phyloP scores from a whole-genome alignment of 2,329 filamentous ascomycete genomes.

The Trichoderma lentiforme region DNA sequence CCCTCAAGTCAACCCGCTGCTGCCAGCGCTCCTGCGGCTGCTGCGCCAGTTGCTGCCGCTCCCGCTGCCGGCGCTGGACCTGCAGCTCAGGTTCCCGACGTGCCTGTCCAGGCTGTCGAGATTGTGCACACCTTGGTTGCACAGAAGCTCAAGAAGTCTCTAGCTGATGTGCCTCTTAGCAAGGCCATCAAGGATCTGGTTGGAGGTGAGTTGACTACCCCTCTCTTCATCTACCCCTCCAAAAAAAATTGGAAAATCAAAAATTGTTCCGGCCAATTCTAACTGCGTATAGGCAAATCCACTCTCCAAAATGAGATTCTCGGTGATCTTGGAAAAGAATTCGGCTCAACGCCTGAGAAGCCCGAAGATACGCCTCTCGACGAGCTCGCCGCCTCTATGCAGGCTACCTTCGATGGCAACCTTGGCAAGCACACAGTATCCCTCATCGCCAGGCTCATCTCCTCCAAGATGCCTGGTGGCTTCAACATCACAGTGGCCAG shows the following conservation, averaged over 20 bases:
- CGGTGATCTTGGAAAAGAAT: slow-evolving; percentile 96
- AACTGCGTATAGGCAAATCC: slow-evolving; percentile 70
- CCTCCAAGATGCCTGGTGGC: slow-evolving; percentile 98
- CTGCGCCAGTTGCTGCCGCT: slow-evolving; percentile 52
- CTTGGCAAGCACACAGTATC: slow-evolving; percentile 95
- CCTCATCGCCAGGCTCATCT: slow-evolving; percentile 89
- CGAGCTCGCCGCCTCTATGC: slow-evolving; percentile 91
- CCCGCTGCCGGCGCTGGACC: slow-evolving; percentile 75
- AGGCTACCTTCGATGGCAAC: slow-evolving; percentile 97
- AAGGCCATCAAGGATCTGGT: slow-evolving; percentile 99
- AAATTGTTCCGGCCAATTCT: neutral
- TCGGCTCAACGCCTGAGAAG: slow-evolving; percentile 96
- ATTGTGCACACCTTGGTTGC: slow-evolving; percentile 86
- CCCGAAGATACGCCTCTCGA: slow-evolving; percentile 96
- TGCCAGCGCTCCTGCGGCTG: slow-evolving; percentile 47
- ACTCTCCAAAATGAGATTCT: slow-evolving; percentile 98
- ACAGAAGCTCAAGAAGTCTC: slow-evolving; percentile 94
- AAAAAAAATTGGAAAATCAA: neutral
- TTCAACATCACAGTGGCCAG: slow-evolving; percentile 97
- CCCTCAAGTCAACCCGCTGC: neutral
- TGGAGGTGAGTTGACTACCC: slow-evolving; percentile 64
- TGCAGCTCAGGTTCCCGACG: slow-evolving; percentile 80
- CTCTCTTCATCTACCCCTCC: neutral
- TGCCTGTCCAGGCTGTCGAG: slow-evolving; percentile 82
- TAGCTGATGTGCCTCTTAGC: slow-evolving; percentile 82